Conservation (phyloP, 768 basidiomycete species). For the Rhodocollybia butyracea region DNA sequence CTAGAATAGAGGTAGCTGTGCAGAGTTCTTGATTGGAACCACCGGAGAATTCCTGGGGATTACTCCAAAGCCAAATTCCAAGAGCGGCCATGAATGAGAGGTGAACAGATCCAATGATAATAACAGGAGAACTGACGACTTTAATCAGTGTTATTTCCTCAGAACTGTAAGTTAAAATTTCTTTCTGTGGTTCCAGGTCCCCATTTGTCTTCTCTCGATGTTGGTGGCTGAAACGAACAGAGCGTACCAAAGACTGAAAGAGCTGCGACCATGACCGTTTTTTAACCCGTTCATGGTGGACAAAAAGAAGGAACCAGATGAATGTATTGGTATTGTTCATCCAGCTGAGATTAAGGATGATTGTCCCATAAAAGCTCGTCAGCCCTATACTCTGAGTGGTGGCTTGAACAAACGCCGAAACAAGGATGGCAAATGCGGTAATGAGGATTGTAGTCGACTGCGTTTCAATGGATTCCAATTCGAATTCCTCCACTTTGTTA, state of each 20-base stretch:
- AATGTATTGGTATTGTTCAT: slow-evolving; percentile 11
- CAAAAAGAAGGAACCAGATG: slow-evolving; percentile 4
- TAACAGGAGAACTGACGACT: not conserved
- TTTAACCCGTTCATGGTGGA: not conserved
- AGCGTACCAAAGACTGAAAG: not conserved
- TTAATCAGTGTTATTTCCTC: not conserved
- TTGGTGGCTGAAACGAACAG: too few species aligned
- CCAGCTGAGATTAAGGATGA: slow-evolving; percentile 13
- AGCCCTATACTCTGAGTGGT: not conserved
- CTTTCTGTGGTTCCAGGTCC: not conserved
- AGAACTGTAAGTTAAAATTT: not conserved
- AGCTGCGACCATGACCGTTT: not conserved
- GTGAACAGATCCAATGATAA: slow-evolving; percentile 17
- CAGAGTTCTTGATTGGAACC: not conserved
- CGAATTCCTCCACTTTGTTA: slow-evolving; percentile 1
- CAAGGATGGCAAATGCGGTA: slow-evolving; percentile 12
- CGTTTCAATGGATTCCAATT: not conserved
- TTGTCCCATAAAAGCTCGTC: slow-evolving; percentile 1
- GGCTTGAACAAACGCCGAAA: slow-evolving; percentile 11
- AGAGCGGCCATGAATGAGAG: slow-evolving; percentile 17
- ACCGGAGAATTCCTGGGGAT: slow-evolving; percentile 10
- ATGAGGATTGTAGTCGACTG: slow-evolving; percentile 8
- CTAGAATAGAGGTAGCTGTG: not conserved
- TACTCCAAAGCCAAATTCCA: slow-evolving; percentile 19
- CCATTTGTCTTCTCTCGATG: not conserved